Base-by-base conservation (phyloP, 768 basidiomycete genomes). In the Infundibulicybe gibba region DNA sequence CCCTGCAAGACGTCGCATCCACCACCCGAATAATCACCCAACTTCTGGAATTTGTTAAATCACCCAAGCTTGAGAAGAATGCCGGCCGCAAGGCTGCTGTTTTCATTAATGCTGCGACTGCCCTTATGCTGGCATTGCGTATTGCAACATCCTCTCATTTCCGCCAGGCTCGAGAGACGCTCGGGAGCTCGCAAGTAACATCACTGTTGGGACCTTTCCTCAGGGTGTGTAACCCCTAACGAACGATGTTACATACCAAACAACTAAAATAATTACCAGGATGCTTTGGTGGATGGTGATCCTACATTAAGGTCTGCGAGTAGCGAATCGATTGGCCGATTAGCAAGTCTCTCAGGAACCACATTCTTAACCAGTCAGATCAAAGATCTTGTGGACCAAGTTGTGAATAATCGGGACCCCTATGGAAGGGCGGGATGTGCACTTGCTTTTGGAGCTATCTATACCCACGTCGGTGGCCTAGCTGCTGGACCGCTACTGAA, bases 391-490 rank as follows among this genome's bases (percentile, higher is more conserved):
- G 93, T 98, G 8, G 89, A 97, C 55, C 87, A 93, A 57, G 88
- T 98, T 17, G 92, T 98, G 47, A 91, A 76, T 65, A 97, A 98
- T 62, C 87, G 95, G 14, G 89, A 95, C 62, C 95, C 97, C 0
- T 78, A 90, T 51, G 85, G 85, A 17, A 83, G 97, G 14, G 94
- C 95, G 13, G 97, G 97, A 0, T 97, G 94, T 60, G 92, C 94
- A 0, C 67, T 94, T 32, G 88, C 94, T 0, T 92, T 98, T 57
- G 92, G 93, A 11, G 80, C 93, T 11, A 90, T 98, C 32, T 95
- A 97, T 63, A 81, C 78, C 38, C 80, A 91, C 57, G 93, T 97
- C 41, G 97, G 97, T 6, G 90, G 93, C 34, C 76, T 98, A n/a
- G 91, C 90, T 10, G 95, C 94, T 6, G 92, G 92, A 0, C 91